Evolutionary conservation across 768 basidiomycete species (phyloP), one percentile per base, ranked within the genome.

Genomic region (Kwoniella pini): DNA sequence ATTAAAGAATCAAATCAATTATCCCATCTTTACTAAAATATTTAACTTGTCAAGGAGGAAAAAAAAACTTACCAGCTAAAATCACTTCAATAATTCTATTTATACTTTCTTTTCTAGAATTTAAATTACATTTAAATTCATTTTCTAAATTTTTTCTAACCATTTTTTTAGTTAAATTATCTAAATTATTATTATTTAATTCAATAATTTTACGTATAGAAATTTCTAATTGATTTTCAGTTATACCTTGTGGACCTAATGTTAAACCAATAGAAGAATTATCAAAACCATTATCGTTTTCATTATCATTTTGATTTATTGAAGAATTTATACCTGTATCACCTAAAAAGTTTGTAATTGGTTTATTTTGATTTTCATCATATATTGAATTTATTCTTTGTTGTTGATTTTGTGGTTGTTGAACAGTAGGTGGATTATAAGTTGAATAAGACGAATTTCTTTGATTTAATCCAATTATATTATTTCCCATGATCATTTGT

Each of bases 91-190:
- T 79, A 22, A 73, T 70, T 52, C 65, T 60, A 58, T 77, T 77
- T 53, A 80, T 79, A 21, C 60, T 54, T 24, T 77, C 79, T 61
- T 80, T 80, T 54, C 73, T 69, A 0, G 54, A 54, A 15, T 51
- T 84, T 59, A 97, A 79, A 75, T 89, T 89, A 81, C 87, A 85
- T 31, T 87, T 88, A 74, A 88, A 96, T 62, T 83, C 83, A 61
- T 86, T 85, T 79, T 97, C 94, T 33, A 99, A 81, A 71, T 86
- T 85, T 57, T 86, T 82, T 38, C 95, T 84, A 51, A 99, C 87
- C 68, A 88, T 89, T 68, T 94, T 86, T 81, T 98, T 98, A 52
- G 95, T 97, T 59, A 96, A 83, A 11, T 86, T 85, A 73, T 92
- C 91, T 51, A 99, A 82, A 79, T 98, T 91, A 0, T 91, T 91